Evolutionary conservation across 1,139 yeast species (phyloP), one percentile per base, ranked within the genome.

Genomic region (Blastobotrys petasosporus): DNA sequence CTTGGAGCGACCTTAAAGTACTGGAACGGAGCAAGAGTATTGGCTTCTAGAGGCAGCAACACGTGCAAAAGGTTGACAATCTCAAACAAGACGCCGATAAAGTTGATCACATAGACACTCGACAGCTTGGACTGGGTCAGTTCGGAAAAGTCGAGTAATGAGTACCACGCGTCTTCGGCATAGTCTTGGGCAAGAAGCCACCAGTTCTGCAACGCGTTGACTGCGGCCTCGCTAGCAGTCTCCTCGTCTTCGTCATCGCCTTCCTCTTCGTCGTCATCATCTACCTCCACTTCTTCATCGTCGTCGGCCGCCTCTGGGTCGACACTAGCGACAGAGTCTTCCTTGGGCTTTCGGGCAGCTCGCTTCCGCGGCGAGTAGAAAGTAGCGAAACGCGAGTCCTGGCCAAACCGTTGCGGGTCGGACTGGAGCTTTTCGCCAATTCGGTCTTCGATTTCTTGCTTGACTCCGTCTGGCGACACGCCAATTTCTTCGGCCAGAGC

Each of bases 401-500:
- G 49, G 1, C 39, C 32, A 32, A 37, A 48, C 29, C 38, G 13
- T 5, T 45, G 46, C n/a, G 53, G 51, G 40, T 58, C 50, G 16
- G 46, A 37, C 4, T 51, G 43, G 38, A 63, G 50, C 41, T 44
- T 47, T 37, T 49, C 47, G 28, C 53, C 34, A 41, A 63, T 59
- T 9, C 65, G 53, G 11, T 53, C 52, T 46, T 62, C 66, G 38
- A 61, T 46, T 32, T 56, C 63, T 28, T 45, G 43, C 49, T 61
- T 58, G 35, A 54, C 41, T 11, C 63, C 62, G 9, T 54, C 57
- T 17, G 56, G 34, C 17, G 57, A 56, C 39, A 69, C 53, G 29
- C 61, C 62, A 45, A 70, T 61, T 33, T 59, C 61, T 12, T 54
- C 48, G 20, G 72, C 70, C 40, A 69, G 55, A 11, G 59, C 59